These are phyloP conservation scores for Colletotrichum neosansevieriae DNA, from an alignment of 2,329 filamentous ascomycete genomes.

Conservation along the genomic window DNA sequence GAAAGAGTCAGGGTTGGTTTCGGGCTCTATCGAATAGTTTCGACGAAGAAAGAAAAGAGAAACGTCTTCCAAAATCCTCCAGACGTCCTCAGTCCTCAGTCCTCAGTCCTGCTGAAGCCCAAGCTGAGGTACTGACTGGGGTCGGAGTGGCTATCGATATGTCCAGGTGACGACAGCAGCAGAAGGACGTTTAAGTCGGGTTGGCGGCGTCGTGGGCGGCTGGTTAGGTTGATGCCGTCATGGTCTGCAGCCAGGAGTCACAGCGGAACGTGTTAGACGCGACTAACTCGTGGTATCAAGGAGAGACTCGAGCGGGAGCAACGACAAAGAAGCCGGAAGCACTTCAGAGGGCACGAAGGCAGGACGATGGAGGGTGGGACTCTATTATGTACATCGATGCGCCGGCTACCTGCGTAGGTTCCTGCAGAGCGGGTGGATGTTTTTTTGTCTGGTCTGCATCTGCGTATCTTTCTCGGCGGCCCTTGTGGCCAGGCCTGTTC, in stretches of 20 bases:
- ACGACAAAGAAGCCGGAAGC: slow-evolving; percentile 30
- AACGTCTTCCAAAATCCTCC: slow-evolving; percentile 13
- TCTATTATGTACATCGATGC: slow-evolving; percentile 38
- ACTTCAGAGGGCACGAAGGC: slow-evolving; percentile 17
- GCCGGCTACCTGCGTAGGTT: slow-evolving; percentile 20
- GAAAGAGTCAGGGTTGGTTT: background rate
- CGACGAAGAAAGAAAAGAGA: background rate
- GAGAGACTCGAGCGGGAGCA: slow-evolving; percentile 38
- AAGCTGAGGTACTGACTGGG: slow-evolving; percentile 4
- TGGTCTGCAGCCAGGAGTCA: slow-evolving; percentile 22
- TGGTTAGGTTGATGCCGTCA: slow-evolving; percentile 33
- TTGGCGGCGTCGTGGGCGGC: slow-evolving; percentile 11
- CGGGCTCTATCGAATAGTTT: background rate
- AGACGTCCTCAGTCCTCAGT: slow-evolving; percentile 28
- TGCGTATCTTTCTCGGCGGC: slow-evolving; percentile 18
- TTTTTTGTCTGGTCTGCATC: slow-evolving; percentile 13
- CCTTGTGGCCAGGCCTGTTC: slow-evolving; percentile 18
- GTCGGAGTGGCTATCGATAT: background rate
- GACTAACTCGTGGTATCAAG: slow-evolving; percentile 38
- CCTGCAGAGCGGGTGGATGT: slow-evolving; percentile 26
- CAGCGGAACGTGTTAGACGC: slow-evolving; percentile 11
- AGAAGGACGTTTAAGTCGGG: slow-evolving; percentile 16
- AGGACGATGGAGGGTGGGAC: slow-evolving; percentile 35
- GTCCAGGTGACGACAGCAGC: background rate
- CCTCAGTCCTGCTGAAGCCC: slow-evolving; percentile 36